Evolutionary conservation across 1,139 yeast genomes (phyloP).

Genomic region (Candida sanyaensis): DNA sequence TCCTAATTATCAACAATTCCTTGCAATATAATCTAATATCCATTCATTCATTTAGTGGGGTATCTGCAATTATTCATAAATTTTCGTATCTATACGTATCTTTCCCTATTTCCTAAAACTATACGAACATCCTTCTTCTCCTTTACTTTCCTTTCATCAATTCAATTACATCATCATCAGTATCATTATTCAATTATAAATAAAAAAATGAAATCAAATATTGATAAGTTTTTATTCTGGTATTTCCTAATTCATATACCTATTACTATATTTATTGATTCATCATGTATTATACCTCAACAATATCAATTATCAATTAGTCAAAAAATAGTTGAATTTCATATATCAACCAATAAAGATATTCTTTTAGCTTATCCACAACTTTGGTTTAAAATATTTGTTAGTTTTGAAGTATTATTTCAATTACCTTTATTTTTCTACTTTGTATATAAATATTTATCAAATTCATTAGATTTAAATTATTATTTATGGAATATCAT

Average conservation of each 20-base stretch:
- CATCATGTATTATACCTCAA: slow-evolving; percentile 66
- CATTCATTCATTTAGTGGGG: too few species aligned
- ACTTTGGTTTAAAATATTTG: slow-evolving; percentile 74
- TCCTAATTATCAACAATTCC: too few species aligned
- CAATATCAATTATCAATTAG: slow-evolving; percentile 52
- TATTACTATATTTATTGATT: slow-evolving; percentile 73
- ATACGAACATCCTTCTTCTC: too few species aligned
- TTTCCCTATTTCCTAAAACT: too few species aligned
- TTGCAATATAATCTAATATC: too few species aligned
- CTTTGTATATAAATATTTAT: slow-evolving; percentile 27
- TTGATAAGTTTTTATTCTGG: slow-evolving; percentile 52
- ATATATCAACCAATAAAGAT: slow-evolving; percentile 66
- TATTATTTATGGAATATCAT: slow-evolving; percentile 53
- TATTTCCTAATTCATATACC: slow-evolving; percentile 64
- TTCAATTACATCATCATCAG: too few species aligned
- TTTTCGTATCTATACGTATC: too few species aligned
- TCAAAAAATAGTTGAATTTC: slow-evolving; percentile 51
- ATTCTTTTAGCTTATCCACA: slow-evolving; percentile 56
- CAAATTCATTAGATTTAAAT: slow-evolving; percentile 24
- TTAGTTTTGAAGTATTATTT: slow-evolving; percentile 65
- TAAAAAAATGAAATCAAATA: too few species aligned
- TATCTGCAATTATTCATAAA: too few species aligned
- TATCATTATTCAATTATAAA: too few species aligned
- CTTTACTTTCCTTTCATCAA: too few species aligned
- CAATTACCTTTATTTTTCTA: slow-evolving; percentile 77